A percentile compares a stretch with the other conserved stretches of the same genome.
Conservation (phyloP, 345 rosid genomes). For the Raphanus sativus region DNA sequence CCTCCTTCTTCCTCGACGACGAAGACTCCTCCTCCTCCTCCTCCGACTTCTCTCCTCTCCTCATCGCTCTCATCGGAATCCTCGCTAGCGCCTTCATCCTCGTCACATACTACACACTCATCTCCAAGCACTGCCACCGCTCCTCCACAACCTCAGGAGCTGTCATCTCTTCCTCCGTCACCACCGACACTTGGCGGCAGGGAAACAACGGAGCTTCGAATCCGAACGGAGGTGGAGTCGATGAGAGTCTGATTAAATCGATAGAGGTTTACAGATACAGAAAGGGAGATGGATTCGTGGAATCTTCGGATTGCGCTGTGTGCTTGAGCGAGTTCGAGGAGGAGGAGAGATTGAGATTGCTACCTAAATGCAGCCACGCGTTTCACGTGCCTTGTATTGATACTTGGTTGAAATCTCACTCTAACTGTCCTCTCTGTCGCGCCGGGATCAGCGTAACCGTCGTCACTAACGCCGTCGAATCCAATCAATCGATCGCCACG, state of each 20-base stretch:
- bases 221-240: slow-evolving; percentile 47
- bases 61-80: slow-evolving; percentile 69
- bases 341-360: slow-evolving; percentile 59
- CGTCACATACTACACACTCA: slow-evolving; percentile 65
- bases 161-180: slow-evolving; percentile 18
- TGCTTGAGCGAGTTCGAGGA: slow-evolving; percentile 75
- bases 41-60: slow-evolving; percentile 67
- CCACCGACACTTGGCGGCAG: slow-evolving; percentile 28
- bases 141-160: slow-evolving; percentile 12
- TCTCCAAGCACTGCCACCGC: slow-evolving; percentile 61
- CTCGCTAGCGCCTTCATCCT: slow-evolving; percentile 78
- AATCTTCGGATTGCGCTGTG: slow-evolving; percentile 76
- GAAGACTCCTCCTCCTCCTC: slow-evolving; percentile 39
- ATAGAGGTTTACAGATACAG: slow-evolving; percentile 55
- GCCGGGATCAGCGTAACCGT: slow-evolving; percentile 18
- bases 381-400: slow-evolving; percentile 83
- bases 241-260: slow-evolving; percentile 59
- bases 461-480: not conserved
- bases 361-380: slow-evolving; percentile 81
- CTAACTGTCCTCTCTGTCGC: slow-evolving; percentile 89
- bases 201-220: not conserved
- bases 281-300: slow-evolving; percentile 58
- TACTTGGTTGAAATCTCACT: slow-evolving; percentile 80
- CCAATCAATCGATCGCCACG: not conserved
- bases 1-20: slow-evolving; percentile 54